A percentile compares a stretch with the other conserved stretches of the same genome.
Evolutionary conservation across 495 filamentous ascomycete species (phyloP).

Genomic region (Tuber aestivum): DNA sequence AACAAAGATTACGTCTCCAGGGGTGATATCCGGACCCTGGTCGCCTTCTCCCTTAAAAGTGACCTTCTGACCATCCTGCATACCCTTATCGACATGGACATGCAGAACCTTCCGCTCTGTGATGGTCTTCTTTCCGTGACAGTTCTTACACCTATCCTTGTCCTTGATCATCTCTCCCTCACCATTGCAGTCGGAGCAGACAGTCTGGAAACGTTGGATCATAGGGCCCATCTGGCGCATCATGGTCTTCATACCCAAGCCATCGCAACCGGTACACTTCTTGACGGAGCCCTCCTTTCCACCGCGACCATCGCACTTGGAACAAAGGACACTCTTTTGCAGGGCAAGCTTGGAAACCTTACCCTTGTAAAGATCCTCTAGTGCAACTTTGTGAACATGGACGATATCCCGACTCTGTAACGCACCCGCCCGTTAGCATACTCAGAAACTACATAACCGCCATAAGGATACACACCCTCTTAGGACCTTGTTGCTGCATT

Average conservation of each 20-base stretch:
- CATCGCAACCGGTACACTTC: constrained; percentile 83
- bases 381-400: constrained; percentile 93
- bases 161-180: constrained; percentile 95
- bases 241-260: constrained; percentile 98
- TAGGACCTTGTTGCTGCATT: constrained; percentile 75
- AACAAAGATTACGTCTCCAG: constrained; percentile 94
- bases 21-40: constrained; percentile 84
- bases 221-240: constrained; percentile 99
- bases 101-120: constrained; percentile 97
- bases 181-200: constrained; percentile 95
- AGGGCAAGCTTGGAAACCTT: constrained; percentile 96
- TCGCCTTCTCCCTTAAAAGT: constrained; percentile 96
- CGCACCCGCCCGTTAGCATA: constrained; percentile 20
- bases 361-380: constrained; percentile 96
- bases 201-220: constrained; percentile 99
- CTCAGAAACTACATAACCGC: neutral
- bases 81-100: constrained; percentile 93
- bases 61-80: constrained; percentile 87
- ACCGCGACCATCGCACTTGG: constrained; percentile 89
- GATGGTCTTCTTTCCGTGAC: constrained; percentile 92
- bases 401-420: constrained; percentile 57
- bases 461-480: constrained; percentile 70
- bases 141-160: constrained; percentile 91
- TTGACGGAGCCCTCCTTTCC: constrained; percentile 96
- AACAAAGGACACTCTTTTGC: constrained; percentile 95